These are phyloP conservation scores for Candida sp. DNA, from an alignment of 1,139 yeast genomes.

Conservation along the genomic window DNA sequence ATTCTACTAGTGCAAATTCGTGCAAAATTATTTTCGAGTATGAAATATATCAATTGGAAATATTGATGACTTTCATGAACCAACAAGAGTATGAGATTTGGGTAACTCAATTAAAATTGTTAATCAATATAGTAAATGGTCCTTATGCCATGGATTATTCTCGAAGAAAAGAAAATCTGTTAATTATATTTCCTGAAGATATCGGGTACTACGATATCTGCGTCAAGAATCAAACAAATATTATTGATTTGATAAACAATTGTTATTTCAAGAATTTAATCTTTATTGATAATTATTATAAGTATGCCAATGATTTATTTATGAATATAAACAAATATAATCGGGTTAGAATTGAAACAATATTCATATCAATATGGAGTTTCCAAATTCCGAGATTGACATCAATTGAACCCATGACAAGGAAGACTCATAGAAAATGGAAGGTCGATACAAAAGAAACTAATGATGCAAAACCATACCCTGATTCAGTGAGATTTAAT, in stretches of 20 bases:
- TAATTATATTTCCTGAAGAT: constrained; percentile 10
- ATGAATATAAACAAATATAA: constrained; percentile 8
- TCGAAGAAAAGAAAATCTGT: constrained; percentile 2
- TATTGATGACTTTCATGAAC: constrained; percentile 35
- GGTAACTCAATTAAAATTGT: constrained; percentile 30
- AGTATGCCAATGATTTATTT: neutral
- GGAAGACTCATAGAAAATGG: neutral
- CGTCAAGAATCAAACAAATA: constrained; percentile 3
- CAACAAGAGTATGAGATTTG: constrained; percentile 36
- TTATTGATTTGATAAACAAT: constrained; percentile 3
- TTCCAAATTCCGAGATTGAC: neutral
- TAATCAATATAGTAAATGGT: constrained; percentile 39
- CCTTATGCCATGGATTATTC: constrained; percentile 35
- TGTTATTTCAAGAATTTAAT: constrained; percentile 13
- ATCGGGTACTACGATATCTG: constrained; percentile 14
- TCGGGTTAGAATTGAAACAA: constrained; percentile 14
- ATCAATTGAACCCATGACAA: neutral
- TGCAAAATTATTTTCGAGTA: constrained; percentile 48
- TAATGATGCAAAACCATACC: neutral
- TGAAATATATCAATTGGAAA: constrained; percentile 38
- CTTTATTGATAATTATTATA: neutral
- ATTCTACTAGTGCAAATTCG: constrained; percentile 22
- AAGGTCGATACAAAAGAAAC: neutral
- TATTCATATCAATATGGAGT: constrained; percentile 17
- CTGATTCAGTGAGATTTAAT: neutral